Percentiles rank a stretch among this genome's conserved stretches.
Conservation (phyloP, 192 early-diverging fungal species). For the Cladochytrium replicatum region DNA sequence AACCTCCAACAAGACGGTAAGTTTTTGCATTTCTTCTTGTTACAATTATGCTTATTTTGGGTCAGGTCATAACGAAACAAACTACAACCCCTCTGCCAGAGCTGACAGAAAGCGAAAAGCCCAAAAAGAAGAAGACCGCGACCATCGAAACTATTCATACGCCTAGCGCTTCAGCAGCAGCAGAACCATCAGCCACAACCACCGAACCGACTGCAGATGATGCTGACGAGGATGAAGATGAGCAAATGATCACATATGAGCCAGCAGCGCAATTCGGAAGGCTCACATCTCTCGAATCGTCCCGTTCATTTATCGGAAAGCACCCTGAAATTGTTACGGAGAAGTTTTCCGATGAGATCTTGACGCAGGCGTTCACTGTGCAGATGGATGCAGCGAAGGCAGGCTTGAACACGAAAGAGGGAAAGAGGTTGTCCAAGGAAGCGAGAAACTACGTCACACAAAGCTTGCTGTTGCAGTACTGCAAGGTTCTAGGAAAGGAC, state of each 20-base stretch:
- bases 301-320: conserved; percentile 51
- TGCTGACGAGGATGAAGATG: conserved; percentile 21
- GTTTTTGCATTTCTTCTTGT: conserved; percentile 3
- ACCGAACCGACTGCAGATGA: background rate
- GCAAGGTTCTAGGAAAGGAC: conserved; percentile 65
- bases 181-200: conserved; percentile 1
- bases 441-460: conserved; percentile 73
- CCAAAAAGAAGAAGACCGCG: conserved; percentile 13
- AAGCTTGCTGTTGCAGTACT: conserved; percentile 77
- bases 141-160: conserved; percentile 35
- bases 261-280: conserved; percentile 17
- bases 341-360: conserved; percentile 67
- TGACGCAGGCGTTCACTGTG: conserved; percentile 62
- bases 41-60: background rate
- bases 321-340: conserved; percentile 62
- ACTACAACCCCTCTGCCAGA: conserved; percentile 3
- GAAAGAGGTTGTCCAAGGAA: conserved; percentile 25
- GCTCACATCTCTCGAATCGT: conserved; percentile 9
- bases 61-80: conserved; percentile 7
- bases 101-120: background rate
- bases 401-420: conserved; percentile 4
- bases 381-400: conserved; percentile 52
- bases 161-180: conserved; percentile 7
- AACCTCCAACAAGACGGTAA: conserved; percentile 36
- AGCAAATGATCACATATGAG: conserved; percentile 26